These are phyloP conservation scores for Arthrobotrys sphaeroides DNA, from an alignment of 2,329 filamentous ascomycete species.

Conservation along the genomic window DNA sequence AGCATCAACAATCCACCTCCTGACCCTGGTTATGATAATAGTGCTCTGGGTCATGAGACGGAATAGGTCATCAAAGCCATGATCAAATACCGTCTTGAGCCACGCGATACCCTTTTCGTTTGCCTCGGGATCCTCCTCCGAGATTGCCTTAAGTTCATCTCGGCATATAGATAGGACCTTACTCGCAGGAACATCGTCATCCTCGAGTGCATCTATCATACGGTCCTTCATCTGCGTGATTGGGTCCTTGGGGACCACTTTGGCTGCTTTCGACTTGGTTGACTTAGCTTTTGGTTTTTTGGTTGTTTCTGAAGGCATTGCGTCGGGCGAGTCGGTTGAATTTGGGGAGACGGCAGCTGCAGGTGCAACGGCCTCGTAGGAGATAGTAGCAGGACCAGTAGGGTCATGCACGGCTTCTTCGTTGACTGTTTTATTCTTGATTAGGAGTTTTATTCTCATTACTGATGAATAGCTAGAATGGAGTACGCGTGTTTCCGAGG, in stretches of 20 bases:
- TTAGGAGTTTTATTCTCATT: neutral
- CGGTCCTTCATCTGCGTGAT: conserved; percentile 45
- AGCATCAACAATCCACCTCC: conserved; percentile 49
- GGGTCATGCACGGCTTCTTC: conserved; percentile 32
- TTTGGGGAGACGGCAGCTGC: conserved; percentile 26
- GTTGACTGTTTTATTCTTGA: conserved; percentile 9
- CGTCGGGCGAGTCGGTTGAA: conserved; percentile 31
- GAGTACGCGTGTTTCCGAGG: too few species aligned
- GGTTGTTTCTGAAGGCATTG: neutral
- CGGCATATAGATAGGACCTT: conserved; percentile 27
- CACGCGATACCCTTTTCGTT: conserved; percentile 45
- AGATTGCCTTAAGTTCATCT: conserved; percentile 36
- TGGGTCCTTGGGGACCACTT: conserved; percentile 29
- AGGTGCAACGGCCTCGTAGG: conserved; percentile 35
- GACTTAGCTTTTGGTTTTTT: conserved; percentile 32
- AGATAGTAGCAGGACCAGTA: conserved; percentile 28
- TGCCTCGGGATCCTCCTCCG: conserved; percentile 39
- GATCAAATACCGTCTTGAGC: conserved; percentile 48
- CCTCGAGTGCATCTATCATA: conserved; percentile 41
- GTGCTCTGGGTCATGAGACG: conserved; percentile 24
- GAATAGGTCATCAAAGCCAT: conserved; percentile 48
- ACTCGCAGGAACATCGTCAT: conserved; percentile 21
- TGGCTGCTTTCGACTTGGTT: conserved; percentile 12
- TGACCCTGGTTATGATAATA: conserved; percentile 30
- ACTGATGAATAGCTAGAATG: too few species aligned